Percentiles rank a stretch among this genome's conserved stretches.
phyloP scores from a whole-genome alignment of 1,284 basidiomycete species.

The Microbotryum scabiosae region DNA sequence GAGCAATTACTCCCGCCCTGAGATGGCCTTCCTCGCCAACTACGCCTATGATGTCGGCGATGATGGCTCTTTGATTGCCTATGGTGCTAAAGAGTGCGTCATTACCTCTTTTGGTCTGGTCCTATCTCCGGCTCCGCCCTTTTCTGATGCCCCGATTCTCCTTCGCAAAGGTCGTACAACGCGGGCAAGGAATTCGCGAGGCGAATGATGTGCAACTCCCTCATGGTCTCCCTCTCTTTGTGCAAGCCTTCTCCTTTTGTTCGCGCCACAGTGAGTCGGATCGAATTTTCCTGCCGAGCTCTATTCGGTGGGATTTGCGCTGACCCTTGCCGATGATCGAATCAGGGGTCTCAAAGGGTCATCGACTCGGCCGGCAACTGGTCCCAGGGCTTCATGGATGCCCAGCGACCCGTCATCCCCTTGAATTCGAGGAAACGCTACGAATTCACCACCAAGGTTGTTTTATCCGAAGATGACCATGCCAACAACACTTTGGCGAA shows the following conservation, averaged over 20 bases:
- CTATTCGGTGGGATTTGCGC: slow-evolving; percentile 33
- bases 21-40: slow-evolving; percentile 53
- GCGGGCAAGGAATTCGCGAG: not conserved
- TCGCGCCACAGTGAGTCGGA: slow-evolving; percentile 37
- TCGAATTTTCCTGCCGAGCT: no score
- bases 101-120: no score
- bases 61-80: not conserved
- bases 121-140: not conserved
- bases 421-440: slow-evolving; percentile 30
- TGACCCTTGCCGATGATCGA: slow-evolving; percentile 11
- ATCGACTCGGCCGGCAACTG: slow-evolving; percentile 41
- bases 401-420: slow-evolving; percentile 29
- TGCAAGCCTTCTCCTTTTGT: slow-evolving; percentile 54
- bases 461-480: not conserved
- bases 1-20: slow-evolving; percentile 38
- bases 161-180: slow-evolving; percentile 47
- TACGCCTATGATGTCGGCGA: slow-evolving; percentile 47
- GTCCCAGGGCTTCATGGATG: slow-evolving; percentile 30
- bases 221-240: slow-evolving; percentile 35
- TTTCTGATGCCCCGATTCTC: not conserved
- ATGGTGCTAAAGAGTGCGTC: not conserved
- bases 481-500: not conserved
- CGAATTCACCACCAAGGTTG: not conserved
- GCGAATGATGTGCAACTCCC: slow-evolving; percentile 25
- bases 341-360: slow-evolving; percentile 55